These are phyloP conservation scores for Yamadazyma triangularis DNA, from an alignment of 1,139 yeast species.

Conservation along the genomic window DNA sequence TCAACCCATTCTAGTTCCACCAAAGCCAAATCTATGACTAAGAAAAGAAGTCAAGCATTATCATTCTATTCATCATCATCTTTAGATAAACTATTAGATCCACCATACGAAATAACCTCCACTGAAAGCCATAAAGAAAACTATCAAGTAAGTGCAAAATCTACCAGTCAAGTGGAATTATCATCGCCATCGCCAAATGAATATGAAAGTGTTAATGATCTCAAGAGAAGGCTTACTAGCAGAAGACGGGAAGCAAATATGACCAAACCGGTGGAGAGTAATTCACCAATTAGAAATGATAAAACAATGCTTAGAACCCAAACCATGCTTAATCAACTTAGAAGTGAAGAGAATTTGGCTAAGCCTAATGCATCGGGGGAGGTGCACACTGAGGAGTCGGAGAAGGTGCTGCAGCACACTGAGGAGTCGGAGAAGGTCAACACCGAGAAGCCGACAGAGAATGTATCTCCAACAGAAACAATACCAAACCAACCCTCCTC, in stretches of 20 bases:
- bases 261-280: too few relatives aligned
- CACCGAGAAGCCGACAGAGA: too few relatives aligned
- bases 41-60: conserved; percentile 30
- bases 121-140: conserved; percentile 5
- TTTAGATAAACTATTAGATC: conserved; percentile 16
- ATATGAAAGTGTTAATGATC: conserved; percentile 38
- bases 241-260: conserved; percentile 20
- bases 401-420: too few relatives aligned
- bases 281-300: too few relatives aligned
- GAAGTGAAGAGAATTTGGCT: conserved; percentile 9
- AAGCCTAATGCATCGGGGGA: too few relatives aligned
- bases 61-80: conserved; percentile 32
- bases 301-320: conserved; percentile 35
- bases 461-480: too few relatives aligned
- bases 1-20: conserved; percentile 16
- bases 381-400: too few relatives aligned
- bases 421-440: too few relatives aligned
- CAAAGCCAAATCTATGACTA: conserved; percentile 17
- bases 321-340: conserved; percentile 36
- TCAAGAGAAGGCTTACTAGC: conserved; percentile 36
- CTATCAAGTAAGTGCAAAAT: too few relatives aligned
- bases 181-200: conserved; percentile 12
- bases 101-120: too few relatives aligned
- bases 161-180: neutral
- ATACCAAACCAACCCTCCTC: too few relatives aligned